Conservation (phyloP, 331 rosid genomes). For the Malus hybrid region DNA sequence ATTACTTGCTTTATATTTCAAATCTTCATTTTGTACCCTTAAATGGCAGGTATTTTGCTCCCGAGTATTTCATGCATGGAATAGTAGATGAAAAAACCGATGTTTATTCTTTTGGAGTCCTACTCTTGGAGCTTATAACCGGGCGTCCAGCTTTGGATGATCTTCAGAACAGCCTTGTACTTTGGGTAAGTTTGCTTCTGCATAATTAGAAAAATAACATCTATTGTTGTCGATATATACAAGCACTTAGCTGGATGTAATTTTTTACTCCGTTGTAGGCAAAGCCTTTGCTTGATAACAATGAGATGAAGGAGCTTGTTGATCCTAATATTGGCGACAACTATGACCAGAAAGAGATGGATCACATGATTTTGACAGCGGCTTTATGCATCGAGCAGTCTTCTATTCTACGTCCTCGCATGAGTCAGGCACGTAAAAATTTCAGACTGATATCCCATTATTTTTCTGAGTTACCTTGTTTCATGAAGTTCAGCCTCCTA, state of each 20-base stretch:
- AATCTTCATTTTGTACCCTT: not conserved
- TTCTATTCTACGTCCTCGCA: slow-evolving; percentile 61
- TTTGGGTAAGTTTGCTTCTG: slow-evolving; percentile 47
- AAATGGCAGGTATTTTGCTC: slow-evolving; percentile 72
- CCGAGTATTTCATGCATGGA: slow-evolving; percentile 80
- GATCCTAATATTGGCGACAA: slow-evolving; percentile 58
- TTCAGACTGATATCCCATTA: not conserved
- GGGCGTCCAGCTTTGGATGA: slow-evolving; percentile 71
- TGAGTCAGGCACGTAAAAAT: slow-evolving; percentile 63
- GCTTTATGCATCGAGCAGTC: slow-evolving; percentile 68
- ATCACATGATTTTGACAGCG: slow-evolving; percentile 54
- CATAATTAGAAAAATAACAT: not conserved
- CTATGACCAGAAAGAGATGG: slow-evolving; percentile 45
- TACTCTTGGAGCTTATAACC: slow-evolving; percentile 69
- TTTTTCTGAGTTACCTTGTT: not conserved
- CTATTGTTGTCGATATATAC: not conserved
- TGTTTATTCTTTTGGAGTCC: slow-evolving; percentile 70
- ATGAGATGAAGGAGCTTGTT: slow-evolving; percentile 36
- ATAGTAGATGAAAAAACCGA: slow-evolving; percentile 76
- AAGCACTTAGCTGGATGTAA: not conserved
- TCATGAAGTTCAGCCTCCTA: too few species aligned
- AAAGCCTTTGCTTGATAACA: slow-evolving; percentile 48
- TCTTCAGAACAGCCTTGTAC: slow-evolving; percentile 47
- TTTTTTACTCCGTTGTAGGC: slow-evolving; percentile 35
- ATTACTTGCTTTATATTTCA: not conserved